These are phyloP conservation scores for Ceriops decandra DNA, from an alignment of 345 rosid species.

Conservation along the genomic window DNA sequence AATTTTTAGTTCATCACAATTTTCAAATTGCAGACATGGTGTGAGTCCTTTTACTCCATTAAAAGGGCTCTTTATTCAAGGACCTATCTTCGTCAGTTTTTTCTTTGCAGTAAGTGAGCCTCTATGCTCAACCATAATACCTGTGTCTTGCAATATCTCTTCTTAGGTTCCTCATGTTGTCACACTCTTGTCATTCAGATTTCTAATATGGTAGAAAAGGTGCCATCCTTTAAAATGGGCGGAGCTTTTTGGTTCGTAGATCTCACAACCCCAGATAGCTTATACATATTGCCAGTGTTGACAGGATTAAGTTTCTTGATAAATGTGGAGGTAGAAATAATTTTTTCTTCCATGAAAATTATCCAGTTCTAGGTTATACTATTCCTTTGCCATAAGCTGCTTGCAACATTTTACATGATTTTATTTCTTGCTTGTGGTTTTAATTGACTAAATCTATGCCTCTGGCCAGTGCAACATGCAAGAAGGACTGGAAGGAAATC, in stretches of 20 bases:
- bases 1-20: slow-evolving; percentile 6
- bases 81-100: slow-evolving; percentile 68
- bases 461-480: slow-evolving; percentile 58
- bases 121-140: background rate
- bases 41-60: slow-evolving; percentile 78
- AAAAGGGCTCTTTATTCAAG: slow-evolving; percentile 81
- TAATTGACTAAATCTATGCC: slow-evolving; percentile 6
- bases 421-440: background rate
- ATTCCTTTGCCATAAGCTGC: background rate
- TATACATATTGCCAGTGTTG: slow-evolving; percentile 65
- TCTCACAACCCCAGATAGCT: slow-evolving; percentile 65
- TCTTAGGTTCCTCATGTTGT: slow-evolving; percentile 5
- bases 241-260: slow-evolving; percentile 84
- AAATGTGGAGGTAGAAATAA: slow-evolving; percentile 64
- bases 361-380: background rate
- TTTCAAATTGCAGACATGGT: slow-evolving; percentile 54
- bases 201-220: slow-evolving; percentile 78
- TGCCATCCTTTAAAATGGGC: slow-evolving; percentile 76
- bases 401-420: background rate
- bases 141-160: background rate
- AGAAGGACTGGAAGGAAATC: slow-evolving; percentile 93
- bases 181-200: slow-evolving; percentile 37
- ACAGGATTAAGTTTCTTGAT: slow-evolving; percentile 62
- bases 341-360: background rate
- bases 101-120: slow-evolving; percentile 71